Evolutionary conservation across 305 asterid species (phyloP).

Genomic region (Fraxinus floribunda): DNA sequence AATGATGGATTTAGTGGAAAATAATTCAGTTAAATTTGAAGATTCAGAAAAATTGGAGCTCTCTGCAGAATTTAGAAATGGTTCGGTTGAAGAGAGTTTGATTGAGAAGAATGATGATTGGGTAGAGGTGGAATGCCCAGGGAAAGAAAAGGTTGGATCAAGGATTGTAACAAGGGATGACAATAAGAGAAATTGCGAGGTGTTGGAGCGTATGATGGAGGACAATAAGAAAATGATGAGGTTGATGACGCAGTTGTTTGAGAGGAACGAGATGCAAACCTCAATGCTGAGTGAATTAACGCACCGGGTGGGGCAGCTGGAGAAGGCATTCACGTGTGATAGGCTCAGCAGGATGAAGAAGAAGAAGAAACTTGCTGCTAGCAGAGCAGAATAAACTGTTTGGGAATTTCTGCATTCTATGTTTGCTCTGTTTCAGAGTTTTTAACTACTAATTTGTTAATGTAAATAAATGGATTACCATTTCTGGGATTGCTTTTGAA

Average conservation of each 20-base stretch:
- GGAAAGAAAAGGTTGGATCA: not conserved
- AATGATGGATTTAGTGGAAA: not conserved
- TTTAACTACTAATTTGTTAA: not conserved
- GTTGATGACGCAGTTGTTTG: conserved; percentile 51
- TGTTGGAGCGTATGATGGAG: conserved; percentile 54
- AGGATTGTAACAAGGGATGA: conserved; percentile 13
- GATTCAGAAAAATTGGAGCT: not conserved
- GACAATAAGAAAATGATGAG: conserved; percentile 65
- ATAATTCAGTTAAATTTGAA: not conserved
- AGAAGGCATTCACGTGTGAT: conserved; percentile 57
- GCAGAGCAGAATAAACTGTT: conserved; percentile 15
- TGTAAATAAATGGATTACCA: not conserved
- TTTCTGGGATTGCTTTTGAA: not conserved
- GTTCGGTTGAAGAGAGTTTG: conserved; percentile 10
- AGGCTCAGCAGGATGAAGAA: conserved; percentile 39
- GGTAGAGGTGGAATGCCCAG: not conserved
- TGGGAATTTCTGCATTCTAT: conserved; percentile 18
- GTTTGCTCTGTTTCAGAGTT: not conserved
- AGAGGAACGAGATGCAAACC: conserved; percentile 53
- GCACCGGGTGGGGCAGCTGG: conserved; percentile 59
- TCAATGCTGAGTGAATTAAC: conserved; percentile 42
- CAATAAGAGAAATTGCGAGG: conserved; percentile 23
- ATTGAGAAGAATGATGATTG: conserved; percentile 14
- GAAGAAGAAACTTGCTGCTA: conserved; percentile 3
- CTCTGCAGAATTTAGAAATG: not conserved